A percentile compares a stretch with the other conserved stretches of the same genome.
These are phyloP conservation scores for Neospermospora avenae DNA, from an alignment of 2,329 filamentous ascomycete genomes.

Conservation along the genomic window DNA sequence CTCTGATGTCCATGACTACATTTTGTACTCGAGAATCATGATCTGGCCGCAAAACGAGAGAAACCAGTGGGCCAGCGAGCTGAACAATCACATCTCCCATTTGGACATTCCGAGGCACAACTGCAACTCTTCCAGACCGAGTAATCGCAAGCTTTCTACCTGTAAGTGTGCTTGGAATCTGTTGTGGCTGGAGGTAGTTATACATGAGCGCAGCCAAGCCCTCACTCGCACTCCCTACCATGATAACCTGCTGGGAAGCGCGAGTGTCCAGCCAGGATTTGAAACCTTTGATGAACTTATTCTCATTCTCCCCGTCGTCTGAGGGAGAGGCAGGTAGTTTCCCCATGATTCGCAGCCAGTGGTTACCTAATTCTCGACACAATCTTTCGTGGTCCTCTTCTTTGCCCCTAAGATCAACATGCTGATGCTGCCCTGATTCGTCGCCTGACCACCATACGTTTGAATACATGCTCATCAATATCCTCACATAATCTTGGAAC, in stretches of 20 bases:
- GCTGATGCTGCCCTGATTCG: slow-evolving; percentile 7
- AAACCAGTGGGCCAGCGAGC: slow-evolving; percentile 1
- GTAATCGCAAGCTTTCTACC: not conserved
- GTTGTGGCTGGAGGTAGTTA: not conserved
- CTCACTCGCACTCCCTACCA: slow-evolving; percentile 2
- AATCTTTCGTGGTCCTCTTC: slow-evolving; percentile 5
- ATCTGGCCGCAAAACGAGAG: not conserved
- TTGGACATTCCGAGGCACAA: slow-evolving; percentile 4
- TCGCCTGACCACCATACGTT: slow-evolving; percentile 11
- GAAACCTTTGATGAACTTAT: not conserved
- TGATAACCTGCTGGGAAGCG: not conserved
- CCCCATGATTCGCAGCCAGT: not conserved
- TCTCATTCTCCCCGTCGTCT: not conserved
- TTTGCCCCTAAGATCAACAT: slow-evolving; percentile 5
- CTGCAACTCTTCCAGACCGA: not conserved
- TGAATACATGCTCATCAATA: not conserved
- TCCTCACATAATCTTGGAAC: not conserved
- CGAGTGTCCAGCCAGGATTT: not conserved
- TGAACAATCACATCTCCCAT: slow-evolving; percentile 7
- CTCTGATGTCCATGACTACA: not conserved
- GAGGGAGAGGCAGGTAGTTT: not conserved
- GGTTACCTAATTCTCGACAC: not conserved
- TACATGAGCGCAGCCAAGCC: slow-evolving; percentile 6
- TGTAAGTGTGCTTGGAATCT: not conserved
- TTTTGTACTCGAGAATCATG: not conserved